Percentiles rank a stretch among this genome's conserved stretches.
Conservation (phyloP, 2,329 filamentous ascomycete genomes). For the Fusarium secorum region DNA sequence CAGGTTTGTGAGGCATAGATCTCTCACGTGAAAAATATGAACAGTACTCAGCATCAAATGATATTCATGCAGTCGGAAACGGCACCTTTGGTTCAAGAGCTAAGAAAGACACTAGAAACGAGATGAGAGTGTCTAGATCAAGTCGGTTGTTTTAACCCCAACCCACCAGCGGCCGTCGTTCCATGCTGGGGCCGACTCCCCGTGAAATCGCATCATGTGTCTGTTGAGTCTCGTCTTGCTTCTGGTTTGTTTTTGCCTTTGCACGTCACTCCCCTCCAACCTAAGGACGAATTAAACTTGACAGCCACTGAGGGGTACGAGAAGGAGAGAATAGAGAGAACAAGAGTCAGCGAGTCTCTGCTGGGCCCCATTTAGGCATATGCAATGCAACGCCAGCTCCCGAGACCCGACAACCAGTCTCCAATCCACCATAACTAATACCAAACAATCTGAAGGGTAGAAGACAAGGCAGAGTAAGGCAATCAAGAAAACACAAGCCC, state of each 20-base stretch:
- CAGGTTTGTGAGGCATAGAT: background rate
- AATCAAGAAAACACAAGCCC: constrained; percentile 17
- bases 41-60: constrained; percentile 8
- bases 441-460: constrained; percentile 22
- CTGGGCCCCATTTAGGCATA: constrained; percentile 20
- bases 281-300: background rate
- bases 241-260: constrained; percentile 6
- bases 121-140: constrained; percentile 22
- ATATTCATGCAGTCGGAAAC: constrained; percentile 31
- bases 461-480: constrained; percentile 8
- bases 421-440: constrained; percentile 38
- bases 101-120: constrained; percentile 31
- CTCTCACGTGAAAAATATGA: constrained; percentile 4
- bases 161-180: constrained; percentile 28
- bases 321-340: constrained; percentile 19
- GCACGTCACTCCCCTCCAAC: constrained; percentile 30
- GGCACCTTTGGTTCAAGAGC: constrained; percentile 20
- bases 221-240: constrained; percentile 4
- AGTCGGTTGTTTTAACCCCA: constrained; percentile 26
- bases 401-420: constrained; percentile 30
- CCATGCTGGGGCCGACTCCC: constrained; percentile 28
- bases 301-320: background rate
- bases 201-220: constrained; percentile 31
- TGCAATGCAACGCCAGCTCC: constrained; percentile 36
- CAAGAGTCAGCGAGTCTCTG: constrained; percentile 11